Evolutionary conservation across 2,329 filamentous ascomycete species (phyloP), one percentile per base, ranked within the genome.

Genomic region (Cladobotryum protrusum): DNA sequence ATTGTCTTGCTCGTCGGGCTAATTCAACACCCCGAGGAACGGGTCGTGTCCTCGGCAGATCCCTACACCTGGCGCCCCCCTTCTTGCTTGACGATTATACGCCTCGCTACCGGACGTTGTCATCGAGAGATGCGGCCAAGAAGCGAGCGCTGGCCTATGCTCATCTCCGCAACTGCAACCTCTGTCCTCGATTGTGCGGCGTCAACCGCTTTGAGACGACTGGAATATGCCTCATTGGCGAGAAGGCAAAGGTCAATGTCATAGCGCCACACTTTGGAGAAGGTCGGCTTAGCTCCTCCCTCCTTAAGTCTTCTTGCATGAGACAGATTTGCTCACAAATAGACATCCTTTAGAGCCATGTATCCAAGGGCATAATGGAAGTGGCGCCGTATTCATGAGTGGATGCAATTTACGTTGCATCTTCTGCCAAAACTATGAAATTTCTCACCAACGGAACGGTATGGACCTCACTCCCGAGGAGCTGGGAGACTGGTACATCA

Each of bases 181-280:
- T 95, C 7, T 95, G 88, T 59, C 88, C 89, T 2, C 77, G 87
- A 12, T 71, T 81, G 42, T 93, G 89, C 65, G 82, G 83, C 47
- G 86, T 92, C 33, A 90, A 95, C 64, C 81, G 88, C n/a, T 89
- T 83, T 60, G 81, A 91, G 67, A 85, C 77, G 57, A 88, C 86
- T 1, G 89, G 88, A 13, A 77, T 86, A 61, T 95, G 88, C 63
- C 72, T 93, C 52, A 86, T 93, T 57, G 87, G 87, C 13, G 77
- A 85, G 52, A 84, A 78, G 43, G 86, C 82, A 49, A 89, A 89
- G 60, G 87, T 93, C 57, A 90, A 89, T 63, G 87, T 87, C 7
- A 89, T 95, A 56, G 88, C 87, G 51, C 89, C 88, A 45, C 89
- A 93, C 67, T 91, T 91, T 64, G 88, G 87, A 40, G 87, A 92